phyloP scores from a whole-genome alignment of 305 asterid genomes.

The Salvia sclarea region DNA sequence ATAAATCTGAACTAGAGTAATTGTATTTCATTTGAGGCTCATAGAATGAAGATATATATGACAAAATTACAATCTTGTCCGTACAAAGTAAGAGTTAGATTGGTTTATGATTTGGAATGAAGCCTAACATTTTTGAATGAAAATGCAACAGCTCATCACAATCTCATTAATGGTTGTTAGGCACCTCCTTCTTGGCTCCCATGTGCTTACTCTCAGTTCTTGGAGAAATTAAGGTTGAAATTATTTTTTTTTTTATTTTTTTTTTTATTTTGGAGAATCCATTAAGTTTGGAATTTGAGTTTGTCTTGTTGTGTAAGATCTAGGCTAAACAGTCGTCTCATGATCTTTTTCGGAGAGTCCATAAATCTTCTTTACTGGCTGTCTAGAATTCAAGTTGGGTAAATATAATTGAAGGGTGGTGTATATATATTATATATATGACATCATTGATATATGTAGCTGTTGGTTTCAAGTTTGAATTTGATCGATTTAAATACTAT shows the following conservation, averaged over 20 bases:
- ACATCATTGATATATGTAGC: background rate
- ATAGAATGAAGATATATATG: background rate
- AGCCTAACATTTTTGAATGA: constrained; percentile 19
- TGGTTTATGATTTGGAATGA: constrained; percentile 2
- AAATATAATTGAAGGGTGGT: background rate
- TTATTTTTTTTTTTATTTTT: too few relatives aligned
- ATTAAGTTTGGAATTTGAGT: background rate
- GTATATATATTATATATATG: too few relatives aligned
- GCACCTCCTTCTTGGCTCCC: constrained; percentile 15
- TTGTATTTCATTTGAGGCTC: background rate
- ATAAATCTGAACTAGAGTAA: background rate
- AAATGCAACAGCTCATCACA: background rate
- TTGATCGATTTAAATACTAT: background rate
- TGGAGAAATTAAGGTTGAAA: constrained; percentile 19
- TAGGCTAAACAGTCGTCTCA: background rate
- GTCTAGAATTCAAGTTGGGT: background rate
- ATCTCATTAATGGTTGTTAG: background rate
- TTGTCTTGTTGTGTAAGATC: background rate
- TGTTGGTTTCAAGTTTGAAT: background rate
- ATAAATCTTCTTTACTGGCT: background rate
- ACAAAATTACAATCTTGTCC: constrained; percentile 3
- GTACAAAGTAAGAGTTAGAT: background rate
- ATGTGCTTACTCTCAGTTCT: background rate
- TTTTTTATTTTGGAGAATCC: too few relatives aligned
- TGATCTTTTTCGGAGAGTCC: background rate